Evolutionary conservation across 1,139 yeast genomes (phyloP).

Genomic region (Schwanniomyces etchellsii): DNA sequence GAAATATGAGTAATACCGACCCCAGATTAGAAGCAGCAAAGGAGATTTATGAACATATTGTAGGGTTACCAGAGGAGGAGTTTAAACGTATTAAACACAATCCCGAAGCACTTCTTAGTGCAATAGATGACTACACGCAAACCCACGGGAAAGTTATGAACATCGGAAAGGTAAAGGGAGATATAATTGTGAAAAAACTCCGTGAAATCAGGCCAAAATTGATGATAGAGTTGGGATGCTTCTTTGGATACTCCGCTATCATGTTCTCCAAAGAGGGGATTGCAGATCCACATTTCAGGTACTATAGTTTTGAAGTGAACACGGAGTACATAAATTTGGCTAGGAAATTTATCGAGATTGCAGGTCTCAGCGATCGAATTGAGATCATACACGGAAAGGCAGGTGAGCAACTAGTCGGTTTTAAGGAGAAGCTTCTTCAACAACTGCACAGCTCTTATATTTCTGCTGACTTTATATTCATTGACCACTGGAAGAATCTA

Average conservation of each 20-base stretch:
- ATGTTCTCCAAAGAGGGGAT: constrained; percentile 24
- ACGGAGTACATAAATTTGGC: constrained; percentile 30
- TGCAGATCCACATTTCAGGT: constrained; percentile 19
- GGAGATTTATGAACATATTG: constrained; percentile 12
- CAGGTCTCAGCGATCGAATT: constrained; percentile 29
- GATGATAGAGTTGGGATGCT: constrained; percentile 40
- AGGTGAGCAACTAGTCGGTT: constrained; percentile 20
- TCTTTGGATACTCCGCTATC: constrained; percentile 40
- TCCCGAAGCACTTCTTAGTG: constrained; percentile 24
- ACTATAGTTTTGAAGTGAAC: constrained; percentile 33
- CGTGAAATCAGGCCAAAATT: constrained; percentile 21
- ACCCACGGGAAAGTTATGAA: constrained; percentile 16
- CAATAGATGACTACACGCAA: constrained; percentile 24
- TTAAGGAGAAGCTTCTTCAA: constrained; percentile 13
- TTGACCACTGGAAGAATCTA: constrained; percentile 36
- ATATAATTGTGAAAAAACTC: constrained; percentile 21
- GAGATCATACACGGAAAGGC: constrained; percentile 36
- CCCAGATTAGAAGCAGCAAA: not conserved
- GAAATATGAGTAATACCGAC: too few relatives aligned
- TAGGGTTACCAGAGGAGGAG: constrained; percentile 16
- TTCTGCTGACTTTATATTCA: constrained; percentile 30
- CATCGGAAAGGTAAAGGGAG: constrained; percentile 31
- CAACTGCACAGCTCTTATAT: constrained; percentile 5
- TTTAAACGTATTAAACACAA: constrained; percentile 17
- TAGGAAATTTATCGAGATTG: constrained; percentile 25